phyloP scores from a whole-genome alignment of 495 filamentous ascomycete species.

The Elaphomyces granulatus region DNA sequence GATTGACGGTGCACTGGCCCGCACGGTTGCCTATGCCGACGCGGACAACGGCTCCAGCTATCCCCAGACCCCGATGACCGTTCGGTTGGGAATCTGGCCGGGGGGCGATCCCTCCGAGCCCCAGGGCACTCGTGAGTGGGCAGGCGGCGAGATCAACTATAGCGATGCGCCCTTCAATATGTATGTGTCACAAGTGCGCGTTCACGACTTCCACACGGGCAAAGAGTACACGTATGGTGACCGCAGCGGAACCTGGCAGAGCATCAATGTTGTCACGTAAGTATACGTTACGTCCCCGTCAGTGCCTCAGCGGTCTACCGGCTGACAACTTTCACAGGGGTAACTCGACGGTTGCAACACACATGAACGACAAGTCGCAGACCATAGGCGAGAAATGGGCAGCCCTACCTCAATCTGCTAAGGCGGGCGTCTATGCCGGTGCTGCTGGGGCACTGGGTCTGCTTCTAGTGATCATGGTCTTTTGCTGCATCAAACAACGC shows the following conservation, averaged over 20 bases:
- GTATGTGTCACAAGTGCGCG: conserved; percentile 50
- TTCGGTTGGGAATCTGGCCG: conserved; percentile 78
- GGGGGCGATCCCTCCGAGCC: conserved; percentile 65
- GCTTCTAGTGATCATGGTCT: conserved; percentile 31
- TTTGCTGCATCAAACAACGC: conserved; percentile 55
- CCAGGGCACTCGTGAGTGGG: conserved; percentile 53
- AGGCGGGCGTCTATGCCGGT: conserved; percentile 44
- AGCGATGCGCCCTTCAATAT: conserved; percentile 60
- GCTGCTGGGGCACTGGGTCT: conserved; percentile 37
- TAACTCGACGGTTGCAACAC: conserved; percentile 41
- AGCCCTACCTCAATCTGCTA: conserved; percentile 35
- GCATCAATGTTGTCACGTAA: conserved; percentile 53
- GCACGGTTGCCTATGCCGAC: conserved; percentile 45
- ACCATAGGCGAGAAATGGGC: conserved; percentile 42
- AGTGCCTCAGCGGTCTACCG: conserved; percentile 1
- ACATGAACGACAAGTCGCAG: conserved; percentile 23
- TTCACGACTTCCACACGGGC: conserved; percentile 55
- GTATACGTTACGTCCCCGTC: conserved; percentile 33
- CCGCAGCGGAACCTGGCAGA: conserved; percentile 48
- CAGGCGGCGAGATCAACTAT: conserved; percentile 65
- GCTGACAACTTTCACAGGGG: conserved; percentile 29
- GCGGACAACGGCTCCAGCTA: conserved; percentile 50
- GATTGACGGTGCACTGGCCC: conserved; percentile 55
- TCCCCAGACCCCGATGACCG: conserved; percentile 80
- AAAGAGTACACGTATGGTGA: conserved; percentile 57